Evolutionary conservation across 495 filamentous ascomycete species (phyloP).

Genomic region (Platismatia glauca): DNA sequence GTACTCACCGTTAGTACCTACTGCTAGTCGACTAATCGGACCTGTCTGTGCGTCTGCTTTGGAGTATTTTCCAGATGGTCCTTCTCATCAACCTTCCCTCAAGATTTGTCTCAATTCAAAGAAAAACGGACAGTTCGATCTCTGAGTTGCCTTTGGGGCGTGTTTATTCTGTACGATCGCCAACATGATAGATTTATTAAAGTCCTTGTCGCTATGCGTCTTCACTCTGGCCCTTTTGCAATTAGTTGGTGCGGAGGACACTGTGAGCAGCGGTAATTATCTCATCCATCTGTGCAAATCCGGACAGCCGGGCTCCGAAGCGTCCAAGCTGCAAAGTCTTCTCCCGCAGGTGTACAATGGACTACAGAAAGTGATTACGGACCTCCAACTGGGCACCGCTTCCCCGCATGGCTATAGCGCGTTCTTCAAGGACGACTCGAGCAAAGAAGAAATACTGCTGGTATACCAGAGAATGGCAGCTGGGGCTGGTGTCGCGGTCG

Average conservation of each 20-base stretch:
- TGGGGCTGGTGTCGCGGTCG: neutral
- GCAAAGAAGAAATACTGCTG: neutral
- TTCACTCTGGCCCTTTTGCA: neutral
- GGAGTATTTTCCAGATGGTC: neutral
- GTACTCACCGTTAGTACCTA: neutral
- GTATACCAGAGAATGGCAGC: neutral
- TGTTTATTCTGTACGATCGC: neutral
- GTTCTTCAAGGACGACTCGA: conserved; percentile 2
- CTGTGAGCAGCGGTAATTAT: neutral
- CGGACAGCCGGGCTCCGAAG: neutral
- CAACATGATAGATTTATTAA: neutral
- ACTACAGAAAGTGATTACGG: neutral
- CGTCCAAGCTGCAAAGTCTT: neutral
- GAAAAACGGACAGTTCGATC: neutral
- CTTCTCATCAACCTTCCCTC: neutral
- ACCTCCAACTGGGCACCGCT: neutral
- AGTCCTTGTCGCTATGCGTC: neutral
- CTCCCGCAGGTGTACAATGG: neutral
- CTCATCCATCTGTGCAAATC: conserved; percentile 3
- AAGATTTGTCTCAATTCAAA: neutral
- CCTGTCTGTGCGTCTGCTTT: neutral
- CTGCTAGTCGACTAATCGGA: conserved; percentile 2
- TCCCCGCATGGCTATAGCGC: neutral
- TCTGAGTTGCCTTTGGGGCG: neutral
- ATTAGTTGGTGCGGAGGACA: neutral